Base-by-base conservation (phyloP, 2,329 filamentous ascomycete genomes). In the Botryotinia calthae region DNA sequence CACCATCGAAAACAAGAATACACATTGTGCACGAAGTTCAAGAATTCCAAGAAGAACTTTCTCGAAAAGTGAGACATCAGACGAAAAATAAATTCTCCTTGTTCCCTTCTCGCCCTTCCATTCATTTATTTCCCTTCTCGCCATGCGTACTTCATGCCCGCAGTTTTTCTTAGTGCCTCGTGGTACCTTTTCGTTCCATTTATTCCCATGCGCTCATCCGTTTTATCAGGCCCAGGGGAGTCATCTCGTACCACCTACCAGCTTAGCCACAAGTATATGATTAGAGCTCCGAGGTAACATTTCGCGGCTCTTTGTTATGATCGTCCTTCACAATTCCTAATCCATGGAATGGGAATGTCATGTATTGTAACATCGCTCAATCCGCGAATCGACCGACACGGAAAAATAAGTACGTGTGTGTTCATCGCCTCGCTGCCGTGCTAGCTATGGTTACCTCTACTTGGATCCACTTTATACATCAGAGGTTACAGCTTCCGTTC, bases 11-110 rank as follows among this genome's bases (percentile, higher is more conserved):
- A n/a, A 62, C 6, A 16, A 40, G 34, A 62, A n/a, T 16, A 28
- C 7, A 28, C 51, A 28, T 54, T 54, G 18, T 40, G n/a, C 22
- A n/a, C 18, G 34, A n/a, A 40, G 10, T 37, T 61, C 58, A 37
- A 37, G 20, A 61, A 25, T 22, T n/a, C 42, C 37, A 18, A 42
- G 14, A 42, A 63, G 37, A 42, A 44, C 37, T n/a, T 62, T 42
- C 59, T 63, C 37, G 59, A 63, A 63, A 44, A 63, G 37, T 63
- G 37, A 63, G 40, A 63, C 59, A 63, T 63, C 59, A 63, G 59
- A 63, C 59, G 59, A 63, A 63, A 63, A 63, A 42, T 20, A 7
- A 63, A 63, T 42, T 42, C 59, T 42, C 59, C 59, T 28, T 28
- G 7, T 44, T 63, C 34, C 28, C 48, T n/a, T 69, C 31, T 31